phyloP scores from a whole-genome alignment of 352 stramenopile genomes.

The Phytophthora hibernalis region DNA sequence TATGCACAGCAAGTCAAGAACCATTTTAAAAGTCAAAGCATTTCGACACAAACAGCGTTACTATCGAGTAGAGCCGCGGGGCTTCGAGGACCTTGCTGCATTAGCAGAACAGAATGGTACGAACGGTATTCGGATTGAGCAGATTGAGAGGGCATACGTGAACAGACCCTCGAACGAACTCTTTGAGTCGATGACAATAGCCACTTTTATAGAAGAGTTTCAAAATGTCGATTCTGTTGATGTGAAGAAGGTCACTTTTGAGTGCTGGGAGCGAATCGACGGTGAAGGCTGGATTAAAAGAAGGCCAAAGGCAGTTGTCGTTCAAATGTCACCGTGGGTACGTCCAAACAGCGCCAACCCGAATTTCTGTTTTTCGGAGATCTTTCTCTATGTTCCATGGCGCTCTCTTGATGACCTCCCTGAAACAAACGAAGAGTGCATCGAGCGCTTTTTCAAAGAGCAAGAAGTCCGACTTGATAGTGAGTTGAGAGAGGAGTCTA shows the following conservation, averaged over 20 bases:
- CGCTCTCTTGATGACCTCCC: constrained; percentile 3
- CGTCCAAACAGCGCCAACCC: neutral
- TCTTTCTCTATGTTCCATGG: constrained; percentile 8
- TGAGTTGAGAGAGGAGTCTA: constrained; percentile 9
- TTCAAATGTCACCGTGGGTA: constrained; percentile 11
- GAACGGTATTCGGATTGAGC: no score
- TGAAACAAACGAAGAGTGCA: constrained; percentile 4
- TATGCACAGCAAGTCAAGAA: neutral
- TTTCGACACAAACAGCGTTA: neutral
- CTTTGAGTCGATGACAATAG: constrained; percentile 10
- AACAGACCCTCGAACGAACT: neutral
- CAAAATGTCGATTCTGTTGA: neutral
- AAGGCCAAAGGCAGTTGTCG: neutral
- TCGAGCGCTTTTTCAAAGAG: constrained; percentile 3
- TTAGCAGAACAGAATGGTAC: no score
- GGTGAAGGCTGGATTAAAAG: constrained; percentile 7
- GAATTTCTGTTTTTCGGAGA: constrained; percentile 12
- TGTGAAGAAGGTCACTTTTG: neutral
- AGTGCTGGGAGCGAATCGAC: constrained; percentile 11
- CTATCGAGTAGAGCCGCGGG: no score
- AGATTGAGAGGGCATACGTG: no score
- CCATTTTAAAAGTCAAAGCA: neutral
- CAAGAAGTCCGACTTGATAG: neutral
- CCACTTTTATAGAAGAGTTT: constrained; percentile 13
- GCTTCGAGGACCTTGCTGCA: no score